These are phyloP conservation scores for Chionographis japonica DNA, from an alignment of 106 monocot species.

Conservation along the genomic window DNA sequence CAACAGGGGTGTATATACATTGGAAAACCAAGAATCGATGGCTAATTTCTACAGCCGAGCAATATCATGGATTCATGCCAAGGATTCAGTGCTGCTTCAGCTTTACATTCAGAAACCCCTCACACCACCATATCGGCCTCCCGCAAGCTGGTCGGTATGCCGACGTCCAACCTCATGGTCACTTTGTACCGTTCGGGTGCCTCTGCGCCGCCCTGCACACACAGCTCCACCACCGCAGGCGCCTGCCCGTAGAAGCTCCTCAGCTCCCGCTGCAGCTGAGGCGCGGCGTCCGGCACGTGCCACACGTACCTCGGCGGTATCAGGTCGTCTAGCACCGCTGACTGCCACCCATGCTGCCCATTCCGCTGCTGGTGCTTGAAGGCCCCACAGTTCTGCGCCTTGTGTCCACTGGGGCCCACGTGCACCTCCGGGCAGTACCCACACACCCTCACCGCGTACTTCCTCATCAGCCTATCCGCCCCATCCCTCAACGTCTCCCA, in stretches of 20 bases:
- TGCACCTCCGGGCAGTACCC: constrained; percentile 98
- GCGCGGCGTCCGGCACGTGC: constrained; percentile 63
- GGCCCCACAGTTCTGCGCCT: constrained; percentile 92
- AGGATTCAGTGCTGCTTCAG: too few species aligned
- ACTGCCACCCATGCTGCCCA: constrained; percentile 97
- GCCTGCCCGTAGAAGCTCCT: constrained; percentile 93
- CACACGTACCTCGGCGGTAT: constrained; percentile 90
- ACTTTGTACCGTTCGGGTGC: constrained; percentile 75
- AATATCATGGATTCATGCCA: too few species aligned
- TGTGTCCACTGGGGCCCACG: constrained; percentile 76
- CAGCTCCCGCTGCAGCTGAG: constrained; percentile 58
- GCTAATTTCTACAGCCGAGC: too few species aligned
- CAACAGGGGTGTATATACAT: too few species aligned
- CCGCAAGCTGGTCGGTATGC: constrained; percentile 61
- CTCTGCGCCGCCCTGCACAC: constrained; percentile 67
- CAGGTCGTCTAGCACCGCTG: constrained; percentile 76
- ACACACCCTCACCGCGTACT: constrained; percentile 84
- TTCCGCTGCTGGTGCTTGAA: constrained; percentile 94
- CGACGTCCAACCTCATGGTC: constrained; percentile 89
- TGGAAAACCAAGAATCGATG: too few species aligned
- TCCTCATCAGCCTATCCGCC: constrained; percentile 67
- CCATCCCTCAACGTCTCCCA: constrained; percentile 82
- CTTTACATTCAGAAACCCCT: constrained; percentile 9
- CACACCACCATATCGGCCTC: constrained; percentile 97
- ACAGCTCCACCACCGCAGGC: constrained; percentile 91